Base-by-base conservation (phyloP, 352 stramenopile genomes). In the Achlya hypogyna region DNA sequence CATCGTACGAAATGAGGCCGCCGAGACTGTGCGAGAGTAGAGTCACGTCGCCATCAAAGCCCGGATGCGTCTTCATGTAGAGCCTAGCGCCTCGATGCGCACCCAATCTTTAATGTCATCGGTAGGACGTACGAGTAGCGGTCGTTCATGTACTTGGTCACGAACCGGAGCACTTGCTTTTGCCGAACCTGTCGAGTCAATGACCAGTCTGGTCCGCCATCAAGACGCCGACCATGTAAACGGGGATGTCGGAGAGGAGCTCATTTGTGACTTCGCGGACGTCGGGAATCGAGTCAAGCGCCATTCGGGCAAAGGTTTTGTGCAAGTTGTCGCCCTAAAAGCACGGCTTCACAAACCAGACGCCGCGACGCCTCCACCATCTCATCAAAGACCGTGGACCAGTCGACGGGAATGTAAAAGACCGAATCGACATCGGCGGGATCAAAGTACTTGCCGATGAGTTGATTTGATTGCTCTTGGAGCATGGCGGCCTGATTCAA, bases 191-290 rank as follows among this genome's bases (percentile, higher is more conserved):
- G 25, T 10, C 8, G 8, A 56, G 49, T 54, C 25, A 56, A 22
- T 27, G 25, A 38, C 49, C 2, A n/a, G n/a, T n/a, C n/a, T n/a
- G n/a, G n/a, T n/a, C n/a, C n/a, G n/a, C n/a, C n/a, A n/a, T n/a
- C n/a, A n/a, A n/a, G n/a, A n/a, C n/a, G n/a, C n/a, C n/a, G n/a
- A 67, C 60, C 60, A 67, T 67, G 60, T 67, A 67, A 22, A 67
- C 51, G 9, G 51, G 47, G 29, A 67, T 58, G 51, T 67, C 60
- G 2, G 60, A 67, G 47, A 67, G 51, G 5, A 67, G 27, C 69
- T 97, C 91, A 72, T 98, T 98, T 16, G 88, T 88, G 70, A 98
- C 89, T 53, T 96, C 84, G 29, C 91, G 78, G 65, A 98, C 71
- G 58, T 96, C 91, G 4, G 92, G 92, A 69, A 98, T 98, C 6